These are phyloP conservation scores for Aphanomyces astaci DNA, from an alignment of 352 stramenopile species.

Conservation along the genomic window DNA sequence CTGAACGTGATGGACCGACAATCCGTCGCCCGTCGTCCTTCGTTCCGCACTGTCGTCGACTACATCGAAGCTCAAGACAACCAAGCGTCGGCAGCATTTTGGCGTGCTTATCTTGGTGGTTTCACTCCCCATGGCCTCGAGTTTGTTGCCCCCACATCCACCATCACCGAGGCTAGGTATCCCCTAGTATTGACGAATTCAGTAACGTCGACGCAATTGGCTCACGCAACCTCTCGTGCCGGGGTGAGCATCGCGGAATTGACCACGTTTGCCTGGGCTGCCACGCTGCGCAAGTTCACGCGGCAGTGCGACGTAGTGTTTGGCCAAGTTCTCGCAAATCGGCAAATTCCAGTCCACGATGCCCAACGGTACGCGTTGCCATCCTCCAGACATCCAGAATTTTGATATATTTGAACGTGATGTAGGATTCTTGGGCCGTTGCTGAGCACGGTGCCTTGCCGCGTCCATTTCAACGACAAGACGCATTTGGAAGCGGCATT, in stretches of 20 bases:
- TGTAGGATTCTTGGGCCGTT: not conserved
- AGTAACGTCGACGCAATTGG: not conserved
- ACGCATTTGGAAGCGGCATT: not conserved
- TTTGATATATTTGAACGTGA: no score
- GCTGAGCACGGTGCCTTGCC: not conserved
- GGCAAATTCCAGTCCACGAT: not conserved
- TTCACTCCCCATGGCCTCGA: not conserved
- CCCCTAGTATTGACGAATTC: not conserved
- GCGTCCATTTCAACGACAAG: not conserved
- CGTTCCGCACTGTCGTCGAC: not conserved
- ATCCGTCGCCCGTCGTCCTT: not conserved
- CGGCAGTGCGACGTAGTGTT: not conserved
- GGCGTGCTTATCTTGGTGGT: not conserved
- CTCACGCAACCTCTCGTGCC: not conserved
- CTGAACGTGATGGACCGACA: not conserved
- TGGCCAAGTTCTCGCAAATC: slow-evolving; percentile 3
- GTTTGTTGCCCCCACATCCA: not conserved
- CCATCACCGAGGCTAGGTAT: no score
- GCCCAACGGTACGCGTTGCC: not conserved
- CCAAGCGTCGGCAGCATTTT: not conserved
- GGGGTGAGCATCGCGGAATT: not conserved
- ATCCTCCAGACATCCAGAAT: no score
- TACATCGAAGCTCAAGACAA: slow-evolving; percentile 13
- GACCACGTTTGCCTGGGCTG: not conserved
- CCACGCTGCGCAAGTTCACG: slow-evolving; percentile 1